Evolutionary conservation across 441 rosid genomes (phyloP).

Genomic region (Croton laevigatus): DNA sequence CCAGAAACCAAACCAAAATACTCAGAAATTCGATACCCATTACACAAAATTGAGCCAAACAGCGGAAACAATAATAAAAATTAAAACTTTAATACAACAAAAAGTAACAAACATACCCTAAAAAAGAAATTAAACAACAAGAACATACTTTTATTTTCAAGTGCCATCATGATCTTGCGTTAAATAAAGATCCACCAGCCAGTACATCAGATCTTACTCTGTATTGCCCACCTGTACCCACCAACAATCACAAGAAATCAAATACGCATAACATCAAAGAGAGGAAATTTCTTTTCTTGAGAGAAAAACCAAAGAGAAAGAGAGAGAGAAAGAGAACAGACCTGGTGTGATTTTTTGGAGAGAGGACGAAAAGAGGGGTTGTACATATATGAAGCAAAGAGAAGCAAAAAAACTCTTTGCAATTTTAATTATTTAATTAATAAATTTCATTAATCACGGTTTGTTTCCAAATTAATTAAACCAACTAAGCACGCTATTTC

Average conservation of each 20-base stretch:
- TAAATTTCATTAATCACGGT: neutral
- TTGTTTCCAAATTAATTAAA: too few species aligned
- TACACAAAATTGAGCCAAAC: neutral
- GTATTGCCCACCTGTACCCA: conserved; percentile 22
- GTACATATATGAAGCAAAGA: neutral
- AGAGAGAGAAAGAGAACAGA: conserved; percentile 11
- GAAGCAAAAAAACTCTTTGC: neutral
- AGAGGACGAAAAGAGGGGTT: conserved; percentile 16
- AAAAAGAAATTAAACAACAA: neutral
- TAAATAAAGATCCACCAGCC: conserved; percentile 48
- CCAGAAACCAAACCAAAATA: neutral
- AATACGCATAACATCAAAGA: neutral
- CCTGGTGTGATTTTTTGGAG: conserved; percentile 32
- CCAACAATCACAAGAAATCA: conserved; percentile 15
- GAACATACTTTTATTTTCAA: conserved; percentile 41
- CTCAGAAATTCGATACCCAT: neutral
- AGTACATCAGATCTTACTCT: conserved; percentile 57
- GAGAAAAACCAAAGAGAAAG: conserved; percentile 19
- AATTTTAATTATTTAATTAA: neutral
- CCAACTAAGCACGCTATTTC: neutral
- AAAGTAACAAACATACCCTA: neutral
- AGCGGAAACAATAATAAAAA: conserved; percentile 6
- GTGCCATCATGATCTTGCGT: conserved; percentile 45
- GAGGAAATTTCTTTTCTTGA: neutral
- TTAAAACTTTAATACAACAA: neutral